Evolutionary conservation across 2,329 filamentous ascomycete species (phyloP).

Genomic region (Dactylellina haptotyla): DNA sequence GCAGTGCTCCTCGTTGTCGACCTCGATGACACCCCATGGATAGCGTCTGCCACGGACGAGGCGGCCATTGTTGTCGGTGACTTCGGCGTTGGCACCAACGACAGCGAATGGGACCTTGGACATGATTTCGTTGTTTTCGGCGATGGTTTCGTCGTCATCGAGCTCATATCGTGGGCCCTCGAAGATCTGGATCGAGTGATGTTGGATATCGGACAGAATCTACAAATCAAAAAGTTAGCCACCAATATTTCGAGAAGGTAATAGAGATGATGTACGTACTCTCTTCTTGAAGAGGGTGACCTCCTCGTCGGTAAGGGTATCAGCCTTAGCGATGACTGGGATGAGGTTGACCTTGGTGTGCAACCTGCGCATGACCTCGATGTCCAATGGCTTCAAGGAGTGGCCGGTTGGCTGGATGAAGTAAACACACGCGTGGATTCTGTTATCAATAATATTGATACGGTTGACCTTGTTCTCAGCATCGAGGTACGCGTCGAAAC

Average conservation of each 20-base stretch:
- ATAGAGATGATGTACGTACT: slow-evolving; percentile 70
- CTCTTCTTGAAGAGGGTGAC: slow-evolving; percentile 93
- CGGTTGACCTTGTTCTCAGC: slow-evolving; percentile 99
- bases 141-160: slow-evolving; percentile 98
- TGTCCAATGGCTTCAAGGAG: slow-evolving; percentile 96
- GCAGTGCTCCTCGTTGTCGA: slow-evolving; percentile 99
- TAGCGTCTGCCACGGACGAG: slow-evolving; percentile 96
- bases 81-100: slow-evolving; percentile 95
- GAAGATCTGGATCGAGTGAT: slow-evolving; percentile 98
- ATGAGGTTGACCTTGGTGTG: slow-evolving; percentile 99
- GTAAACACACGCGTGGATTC: slow-evolving; percentile 98
- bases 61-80: slow-evolving; percentile 88
- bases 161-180: slow-evolving; percentile 98
- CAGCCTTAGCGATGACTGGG: slow-evolving; percentile 97
- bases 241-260: not conserved
- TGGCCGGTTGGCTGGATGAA: slow-evolving; percentile 99
- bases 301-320: slow-evolving; percentile 97
- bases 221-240: slow-evolving; percentile 61
- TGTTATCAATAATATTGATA: slow-evolving; percentile 99
- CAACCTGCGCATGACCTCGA: slow-evolving; percentile 98
- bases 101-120: slow-evolving; percentile 99
- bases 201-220: slow-evolving; percentile 96
- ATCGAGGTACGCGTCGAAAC: slow-evolving; percentile 97
- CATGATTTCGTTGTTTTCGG: slow-evolving; percentile 99
- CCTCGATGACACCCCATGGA: slow-evolving; percentile 98